Evolutionary conservation across 2,329 filamentous ascomycete species (phyloP).

Genomic region (Colletotrichum trifolii): DNA sequence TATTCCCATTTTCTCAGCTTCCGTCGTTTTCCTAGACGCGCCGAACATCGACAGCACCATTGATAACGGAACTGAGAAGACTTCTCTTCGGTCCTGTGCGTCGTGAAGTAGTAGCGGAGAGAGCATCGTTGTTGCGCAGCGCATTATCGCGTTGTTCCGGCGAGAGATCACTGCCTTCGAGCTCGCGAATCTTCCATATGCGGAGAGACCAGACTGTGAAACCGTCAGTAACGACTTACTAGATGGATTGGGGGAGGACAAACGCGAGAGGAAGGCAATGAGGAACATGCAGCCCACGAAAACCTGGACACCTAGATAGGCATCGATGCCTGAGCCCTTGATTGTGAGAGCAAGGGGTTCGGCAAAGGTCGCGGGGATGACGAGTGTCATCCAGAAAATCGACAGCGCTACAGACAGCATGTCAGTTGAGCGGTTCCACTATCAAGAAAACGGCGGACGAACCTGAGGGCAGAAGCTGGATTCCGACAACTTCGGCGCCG

Average conservation of each 20-base stretch:
- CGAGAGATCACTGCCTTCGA: slow-evolving; percentile 22
- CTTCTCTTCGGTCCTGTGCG: slow-evolving; percentile 6
- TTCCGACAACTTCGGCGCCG: slow-evolving; percentile 77
- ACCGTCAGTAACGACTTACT: neutral
- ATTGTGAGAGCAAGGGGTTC: slow-evolving; percentile 73
- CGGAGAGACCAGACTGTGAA: slow-evolving; percentile 34
- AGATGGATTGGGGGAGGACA: neutral
- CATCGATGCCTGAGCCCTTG: slow-evolving; percentile 51
- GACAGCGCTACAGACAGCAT: slow-evolving; percentile 60
- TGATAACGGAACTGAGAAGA: neutral
- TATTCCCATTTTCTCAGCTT: neutral
- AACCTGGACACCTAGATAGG: slow-evolving; percentile 65
- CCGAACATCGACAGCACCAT: slow-evolving; percentile 14
- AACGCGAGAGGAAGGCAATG: slow-evolving; percentile 60
- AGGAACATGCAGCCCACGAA: slow-evolving; percentile 73
- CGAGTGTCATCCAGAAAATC: slow-evolving; percentile 77
- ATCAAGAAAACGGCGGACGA: slow-evolving; percentile 26
- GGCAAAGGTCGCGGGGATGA: slow-evolving; percentile 76
- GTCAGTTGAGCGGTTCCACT: neutral
- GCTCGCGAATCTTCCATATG: slow-evolving; percentile 34
- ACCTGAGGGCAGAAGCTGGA: slow-evolving; percentile 74
- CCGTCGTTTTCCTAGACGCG: neutral
- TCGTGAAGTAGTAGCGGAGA: slow-evolving; percentile 20
- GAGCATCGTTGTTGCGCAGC: slow-evolving; percentile 15
- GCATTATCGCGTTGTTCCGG: slow-evolving; percentile 10